Evolutionary conservation across 2,329 filamentous ascomycete genomes (phyloP).

Genomic region (Periconia sp.): DNA sequence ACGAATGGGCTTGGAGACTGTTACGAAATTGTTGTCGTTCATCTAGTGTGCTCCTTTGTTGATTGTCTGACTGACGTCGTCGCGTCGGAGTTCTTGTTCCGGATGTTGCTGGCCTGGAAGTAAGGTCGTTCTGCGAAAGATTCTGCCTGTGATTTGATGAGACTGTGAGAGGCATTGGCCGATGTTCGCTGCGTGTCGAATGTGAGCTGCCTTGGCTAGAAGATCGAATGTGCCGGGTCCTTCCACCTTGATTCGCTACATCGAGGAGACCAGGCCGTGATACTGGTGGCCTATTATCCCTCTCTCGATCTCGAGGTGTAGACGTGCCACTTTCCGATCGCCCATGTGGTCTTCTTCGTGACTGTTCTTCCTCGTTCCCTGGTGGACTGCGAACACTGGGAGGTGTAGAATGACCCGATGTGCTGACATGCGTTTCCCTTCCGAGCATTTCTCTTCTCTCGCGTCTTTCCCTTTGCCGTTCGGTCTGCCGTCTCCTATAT

Average conservation of each 20-base stretch:
- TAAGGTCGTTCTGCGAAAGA: constrained; percentile 71
- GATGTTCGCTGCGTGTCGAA: constrained; percentile 41
- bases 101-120: constrained; percentile 40
- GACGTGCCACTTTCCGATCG: constrained; percentile 44
- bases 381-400: constrained; percentile 34
- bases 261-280: constrained; percentile 55
- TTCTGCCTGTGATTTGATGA: constrained; percentile 55
- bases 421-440: constrained; percentile 46
- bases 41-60: constrained; percentile 52
- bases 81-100: constrained; percentile 27
- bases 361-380: constrained; percentile 35
- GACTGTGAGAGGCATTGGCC: constrained; percentile 26
- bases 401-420: constrained; percentile 28
- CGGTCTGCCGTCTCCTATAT: constrained; percentile 77
- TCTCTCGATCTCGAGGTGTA: constrained; percentile 36
- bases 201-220: constrained; percentile 54
- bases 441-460: constrained; percentile 41
- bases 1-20: constrained; percentile 29
- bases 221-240: constrained; percentile 50
- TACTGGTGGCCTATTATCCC: constrained; percentile 47
- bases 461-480: constrained; percentile 56
- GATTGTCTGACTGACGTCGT: constrained; percentile 48
- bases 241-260: constrained; percentile 42
- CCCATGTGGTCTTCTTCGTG: constrained; percentile 38
- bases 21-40: constrained; percentile 41